These are phyloP conservation scores for Blumeriella jaapii DNA, from an alignment of 2,329 filamentous ascomycete genomes.

Conservation along the genomic window DNA sequence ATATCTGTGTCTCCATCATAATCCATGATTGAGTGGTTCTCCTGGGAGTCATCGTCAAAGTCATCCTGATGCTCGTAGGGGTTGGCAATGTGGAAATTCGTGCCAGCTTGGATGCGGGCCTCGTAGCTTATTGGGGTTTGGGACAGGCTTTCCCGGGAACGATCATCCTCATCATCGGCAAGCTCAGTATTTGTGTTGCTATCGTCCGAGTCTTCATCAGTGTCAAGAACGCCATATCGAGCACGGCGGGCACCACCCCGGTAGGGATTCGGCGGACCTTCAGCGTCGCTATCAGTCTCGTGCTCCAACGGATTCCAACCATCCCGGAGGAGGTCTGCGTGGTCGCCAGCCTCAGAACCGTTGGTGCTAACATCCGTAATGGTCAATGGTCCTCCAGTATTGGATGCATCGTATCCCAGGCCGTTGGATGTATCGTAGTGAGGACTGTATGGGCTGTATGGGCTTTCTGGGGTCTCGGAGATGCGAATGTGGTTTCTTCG, in stretches of 20 bases:
- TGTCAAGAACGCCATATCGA: slow-evolving; percentile 5
- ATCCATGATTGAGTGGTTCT: slow-evolving; percentile 18
- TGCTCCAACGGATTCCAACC: slow-evolving; percentile 27
- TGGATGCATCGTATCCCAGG: too few relatives aligned
- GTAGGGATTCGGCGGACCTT: slow-evolving; percentile 11
- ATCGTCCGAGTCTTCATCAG: slow-evolving; percentile 13
- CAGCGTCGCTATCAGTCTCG: slow-evolving; percentile 24
- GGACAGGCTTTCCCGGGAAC: slow-evolving; percentile 15
- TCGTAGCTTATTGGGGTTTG: slow-evolving; percentile 14
- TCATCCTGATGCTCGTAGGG: slow-evolving; percentile 11
- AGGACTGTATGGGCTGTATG: slow-evolving; percentile 4
- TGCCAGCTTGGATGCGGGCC: slow-evolving; percentile 4
- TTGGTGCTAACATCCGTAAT: slow-evolving; percentile 17
- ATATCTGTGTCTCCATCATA: slow-evolving; percentile 28
- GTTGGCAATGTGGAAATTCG: slow-evolving; percentile 1
- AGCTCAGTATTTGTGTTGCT: slow-evolving; percentile 22
- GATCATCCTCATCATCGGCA: slow-evolving; percentile 18
- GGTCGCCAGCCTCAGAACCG: slow-evolving; percentile 24
- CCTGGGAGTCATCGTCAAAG: slow-evolving; percentile 18
- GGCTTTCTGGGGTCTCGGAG: not conserved
- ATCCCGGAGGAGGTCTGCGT: slow-evolving; percentile 18
- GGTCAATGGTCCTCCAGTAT: too few relatives aligned
- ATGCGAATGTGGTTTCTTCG: slow-evolving; percentile 10
- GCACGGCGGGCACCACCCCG: slow-evolving; percentile 5
- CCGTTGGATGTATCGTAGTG: too few relatives aligned